Percentiles rank a stretch among this genome's conserved stretches.
phyloP scores from a whole-genome alignment of 169 alveolate species.

The Cryptosporidium muris region DNA sequence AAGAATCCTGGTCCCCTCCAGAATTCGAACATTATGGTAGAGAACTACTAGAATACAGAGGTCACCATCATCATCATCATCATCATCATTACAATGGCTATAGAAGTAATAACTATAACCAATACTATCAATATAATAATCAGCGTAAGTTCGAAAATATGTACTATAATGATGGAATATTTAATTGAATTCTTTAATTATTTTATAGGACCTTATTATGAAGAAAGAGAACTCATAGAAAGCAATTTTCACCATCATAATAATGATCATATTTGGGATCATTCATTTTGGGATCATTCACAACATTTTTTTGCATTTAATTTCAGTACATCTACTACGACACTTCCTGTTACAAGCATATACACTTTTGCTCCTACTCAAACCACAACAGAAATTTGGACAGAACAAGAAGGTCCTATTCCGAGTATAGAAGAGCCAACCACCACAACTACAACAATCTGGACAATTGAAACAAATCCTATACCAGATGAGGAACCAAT shows the following conservation, averaged over 20 bases:
- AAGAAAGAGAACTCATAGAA: no score
- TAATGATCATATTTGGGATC: no score
- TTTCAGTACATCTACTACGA: not conserved
- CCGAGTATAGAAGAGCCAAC: not conserved
- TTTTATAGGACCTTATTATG: no score
- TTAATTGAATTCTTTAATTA: no score
- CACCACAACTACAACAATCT: not conserved
- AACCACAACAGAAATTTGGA: not conserved
- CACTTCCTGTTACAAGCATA: not conserved
- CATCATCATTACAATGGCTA: conserved; percentile 4
- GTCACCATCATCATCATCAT: conserved; percentile 6
- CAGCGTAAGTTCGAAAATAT: no score
- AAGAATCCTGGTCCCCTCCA: conserved; percentile 51
- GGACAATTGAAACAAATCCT: conserved; percentile 2
- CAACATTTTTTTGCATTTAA: no score
- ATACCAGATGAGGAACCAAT: not conserved
- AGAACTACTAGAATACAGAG: conserved; percentile 6
- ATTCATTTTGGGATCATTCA: no score
- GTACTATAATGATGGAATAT: no score
- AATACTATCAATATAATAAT: not conserved
- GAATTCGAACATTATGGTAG: conserved; percentile 4
- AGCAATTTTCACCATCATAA: no score
- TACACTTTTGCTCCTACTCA: not conserved
- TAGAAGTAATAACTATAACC: not conserved
- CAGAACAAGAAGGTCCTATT: not conserved